Evolutionary conservation across 257 asterid species (phyloP), one percentile per base, ranked within the genome.

Genomic region (Leptodermis oblonga): DNA sequence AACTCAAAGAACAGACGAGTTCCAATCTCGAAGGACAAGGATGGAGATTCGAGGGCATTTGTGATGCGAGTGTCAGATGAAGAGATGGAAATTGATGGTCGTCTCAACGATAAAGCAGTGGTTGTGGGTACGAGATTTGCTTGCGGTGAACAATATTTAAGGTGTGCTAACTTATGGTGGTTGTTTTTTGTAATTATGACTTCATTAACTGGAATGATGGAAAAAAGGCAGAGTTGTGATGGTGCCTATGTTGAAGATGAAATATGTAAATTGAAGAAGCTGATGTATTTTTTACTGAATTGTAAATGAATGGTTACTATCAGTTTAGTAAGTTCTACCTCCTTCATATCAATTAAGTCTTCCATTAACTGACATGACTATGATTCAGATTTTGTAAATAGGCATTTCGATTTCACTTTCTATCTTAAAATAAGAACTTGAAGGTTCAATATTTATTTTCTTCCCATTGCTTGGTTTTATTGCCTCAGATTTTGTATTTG

Each of bases 91-190:
- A 52, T 18, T n/a, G 88, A 84, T 59, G 74, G 36, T 63, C 54
- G 74, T 58, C 54, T 62, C 67, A 69, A 43, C 53, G 70, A 70
- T 42, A 73, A 62, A 31, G 68, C 73, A 52, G 63, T 78, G 66
- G 79, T 68, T 73, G 65, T 80, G 18, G 92, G 90, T 66, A 77
- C 76, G 68, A 82, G 89, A 74, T 85, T 86, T 74, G 59, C 78
- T 41, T 87, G 77, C 70, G 90, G 80, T 69, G 89, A 88, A 69
- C 66, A 78, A 62, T 78, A 82, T 76, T 30, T 75, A 73, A 92
- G 98, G 97, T 92, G 63, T 37, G 79, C 77, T 64, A 65, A 33
- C 39, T 36, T 62, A 8, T 48, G 11, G 45, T 22, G 22, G 30
- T 41, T 42, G 2, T 43, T 22, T 41, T 53, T 18, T 69, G 36